These are phyloP conservation scores for Cladophialophora exuberans DNA, from an alignment of 2,329 filamentous ascomycete species.

Conservation along the genomic window DNA sequence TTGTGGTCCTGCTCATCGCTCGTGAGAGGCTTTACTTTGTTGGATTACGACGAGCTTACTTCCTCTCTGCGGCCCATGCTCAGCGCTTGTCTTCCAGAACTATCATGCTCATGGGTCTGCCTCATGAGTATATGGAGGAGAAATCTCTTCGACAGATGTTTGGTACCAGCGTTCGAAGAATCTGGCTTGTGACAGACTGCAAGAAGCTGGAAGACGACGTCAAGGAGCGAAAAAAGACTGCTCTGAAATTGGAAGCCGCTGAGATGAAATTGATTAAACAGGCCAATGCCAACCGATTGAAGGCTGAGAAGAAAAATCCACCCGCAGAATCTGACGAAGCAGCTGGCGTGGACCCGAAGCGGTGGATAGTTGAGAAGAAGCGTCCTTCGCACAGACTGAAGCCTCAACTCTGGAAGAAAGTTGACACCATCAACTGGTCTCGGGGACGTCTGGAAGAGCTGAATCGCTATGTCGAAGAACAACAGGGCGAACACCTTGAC, in stretches of 20 bases:
- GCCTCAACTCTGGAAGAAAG: constrained; percentile 63
- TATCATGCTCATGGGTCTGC: constrained; percentile 85
- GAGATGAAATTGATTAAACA: constrained; percentile 82
- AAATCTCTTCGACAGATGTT: constrained; percentile 76
- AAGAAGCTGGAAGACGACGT: constrained; percentile 78
- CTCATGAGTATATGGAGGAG: constrained; percentile 75
- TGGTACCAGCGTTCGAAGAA: constrained; percentile 70
- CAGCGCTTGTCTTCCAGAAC: constrained; percentile 86
- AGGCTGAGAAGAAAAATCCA: constrained; percentile 49
- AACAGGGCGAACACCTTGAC: constrained; percentile 66
- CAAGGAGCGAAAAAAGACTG: constrained; percentile 75
- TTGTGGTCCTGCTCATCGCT: constrained; percentile 83
- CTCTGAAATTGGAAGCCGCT: constrained; percentile 79
- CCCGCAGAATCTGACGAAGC: constrained; percentile 63
- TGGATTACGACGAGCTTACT: constrained; percentile 86
- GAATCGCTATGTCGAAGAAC: constrained; percentile 69
- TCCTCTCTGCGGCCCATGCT: constrained; percentile 80
- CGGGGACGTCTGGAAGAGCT: constrained; percentile 73
- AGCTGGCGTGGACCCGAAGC: constrained; percentile 20
- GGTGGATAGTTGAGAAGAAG: constrained; percentile 68
- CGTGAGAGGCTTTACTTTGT: constrained; percentile 89
- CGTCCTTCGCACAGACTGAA: constrained; percentile 74
- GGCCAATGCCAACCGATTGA: constrained; percentile 71
- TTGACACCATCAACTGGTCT: constrained; percentile 62
- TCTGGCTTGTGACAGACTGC: constrained; percentile 82